A percentile compares a stretch with the other conserved stretches of the same genome.
These are phyloP conservation scores for Skeletonema grethae DNA, from an alignment of 108 stramenopile genomes.

Conservation along the genomic window DNA sequence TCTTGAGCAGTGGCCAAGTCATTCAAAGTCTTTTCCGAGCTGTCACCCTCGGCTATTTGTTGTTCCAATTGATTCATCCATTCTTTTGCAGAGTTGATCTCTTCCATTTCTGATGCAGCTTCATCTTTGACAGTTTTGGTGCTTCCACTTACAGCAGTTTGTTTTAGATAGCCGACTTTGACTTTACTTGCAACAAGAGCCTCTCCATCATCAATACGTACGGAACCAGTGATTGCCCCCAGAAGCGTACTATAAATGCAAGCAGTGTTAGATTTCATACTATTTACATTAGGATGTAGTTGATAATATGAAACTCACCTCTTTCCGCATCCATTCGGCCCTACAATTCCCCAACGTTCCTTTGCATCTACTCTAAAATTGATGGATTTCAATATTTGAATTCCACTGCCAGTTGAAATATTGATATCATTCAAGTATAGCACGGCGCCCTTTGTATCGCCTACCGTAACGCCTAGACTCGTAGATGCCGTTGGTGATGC, in stretches of 20 bases:
- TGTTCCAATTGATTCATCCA: constrained; percentile 48
- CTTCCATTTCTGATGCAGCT: constrained; percentile 87
- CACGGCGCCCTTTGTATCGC: constrained; percentile 82
- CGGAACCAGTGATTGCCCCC: constrained; percentile 63
- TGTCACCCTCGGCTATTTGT: constrained; percentile 51
- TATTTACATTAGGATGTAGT: too few relatives aligned
- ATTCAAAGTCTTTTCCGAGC: constrained; percentile 67
- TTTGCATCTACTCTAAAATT: constrained; percentile 79
- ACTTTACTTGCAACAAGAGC: constrained; percentile 63
- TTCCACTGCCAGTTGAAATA: constrained; percentile 63
- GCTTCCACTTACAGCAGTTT: constrained; percentile 88
- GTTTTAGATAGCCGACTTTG: constrained; percentile 79
- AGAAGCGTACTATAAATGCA: constrained; percentile 48
- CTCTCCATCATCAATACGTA: constrained; percentile 62
- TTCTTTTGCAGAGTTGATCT: constrained; percentile 56
- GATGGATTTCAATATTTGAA: constrained; percentile 57
- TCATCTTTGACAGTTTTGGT: constrained; percentile 87
- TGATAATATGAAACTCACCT: not conserved
- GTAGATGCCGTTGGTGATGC: constrained; percentile 6
- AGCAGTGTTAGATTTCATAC: not conserved
- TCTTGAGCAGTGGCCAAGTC: constrained; percentile 62
- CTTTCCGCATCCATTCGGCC: constrained; percentile 68
- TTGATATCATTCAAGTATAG: constrained; percentile 67
- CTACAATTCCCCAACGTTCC: constrained; percentile 77
- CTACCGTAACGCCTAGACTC: constrained; percentile 34